phyloP scores from a whole-genome alignment of 2,329 filamentous ascomycete species.

The Phialocephala sp. region DNA sequence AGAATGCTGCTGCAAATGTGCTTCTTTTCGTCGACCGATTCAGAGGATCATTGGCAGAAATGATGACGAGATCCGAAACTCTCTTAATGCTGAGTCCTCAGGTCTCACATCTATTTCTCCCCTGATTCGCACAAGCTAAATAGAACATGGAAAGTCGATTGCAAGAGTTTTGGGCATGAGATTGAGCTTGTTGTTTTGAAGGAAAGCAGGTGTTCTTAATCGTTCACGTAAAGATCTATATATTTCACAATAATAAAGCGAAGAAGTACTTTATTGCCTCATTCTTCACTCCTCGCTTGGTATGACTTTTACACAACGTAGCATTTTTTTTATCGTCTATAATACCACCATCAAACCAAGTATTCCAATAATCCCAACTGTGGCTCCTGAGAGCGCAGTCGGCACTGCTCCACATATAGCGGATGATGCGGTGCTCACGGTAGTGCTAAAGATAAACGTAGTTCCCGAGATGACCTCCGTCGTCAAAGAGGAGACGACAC shows the following conservation, averaged over 20 bases:
- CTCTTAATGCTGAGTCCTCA: not conserved
- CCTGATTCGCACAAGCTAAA: not conserved
- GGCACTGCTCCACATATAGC: constrained; percentile 20
- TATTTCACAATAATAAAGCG: too few relatives aligned
- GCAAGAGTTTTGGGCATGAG: not conserved
- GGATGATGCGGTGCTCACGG: constrained; percentile 22
- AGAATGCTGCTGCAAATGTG: too few relatives aligned
- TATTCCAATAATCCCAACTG: constrained; percentile 26
- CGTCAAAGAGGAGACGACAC: constrained; percentile 24
- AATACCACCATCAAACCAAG: constrained; percentile 28
- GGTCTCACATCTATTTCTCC: not conserved
- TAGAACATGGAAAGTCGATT: too few relatives aligned
- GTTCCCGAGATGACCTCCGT: constrained; percentile 27
- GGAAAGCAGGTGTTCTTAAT: too few relatives aligned
- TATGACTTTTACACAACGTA: not conserved
- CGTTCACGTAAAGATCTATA: too few relatives aligned
- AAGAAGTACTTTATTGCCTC: too few relatives aligned
- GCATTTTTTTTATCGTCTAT: not conserved
- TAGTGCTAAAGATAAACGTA: constrained; percentile 25
- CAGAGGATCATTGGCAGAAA: too few relatives aligned
- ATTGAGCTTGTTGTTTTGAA: not conserved
- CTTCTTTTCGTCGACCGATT: too few relatives aligned
- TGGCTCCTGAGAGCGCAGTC: constrained; percentile 24
- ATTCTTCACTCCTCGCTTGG: too few relatives aligned
- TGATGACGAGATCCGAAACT: not conserved